Evolutionary conservation across 371 early-diverging fungal species (phyloP), one percentile per base, ranked within the genome.

Genomic region (Mortierella sp.): DNA sequence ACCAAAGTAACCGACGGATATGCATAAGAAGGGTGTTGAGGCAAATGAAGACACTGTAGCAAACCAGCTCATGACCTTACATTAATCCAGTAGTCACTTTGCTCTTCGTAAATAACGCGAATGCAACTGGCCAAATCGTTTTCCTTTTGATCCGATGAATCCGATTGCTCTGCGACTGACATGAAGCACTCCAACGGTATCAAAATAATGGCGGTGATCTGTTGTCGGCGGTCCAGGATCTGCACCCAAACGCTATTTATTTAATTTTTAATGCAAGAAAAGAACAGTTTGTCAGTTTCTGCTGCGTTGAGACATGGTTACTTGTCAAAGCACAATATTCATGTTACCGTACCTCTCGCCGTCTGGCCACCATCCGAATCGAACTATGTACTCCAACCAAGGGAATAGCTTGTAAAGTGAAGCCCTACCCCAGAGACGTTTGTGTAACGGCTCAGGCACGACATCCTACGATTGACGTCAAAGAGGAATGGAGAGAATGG

Each of bases 341-440:
- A 8, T 58, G 5, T 0, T 14, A 30, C 5, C 3, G 4, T 51
- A 91, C 90, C 90, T 88, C 59, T 88, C 58, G 5, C 89, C 91
- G 64, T 88, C 86, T 0, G 93, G 89, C 26, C 91, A 51, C 96
- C 96, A 95, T 0, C 93, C 94, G 76, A 92, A 89, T 26, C 96
- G 86, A 12, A 90, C 91, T 51, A 93, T 89, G 69, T 95, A 95
- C 75, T 94, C 94, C 39, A 86, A 65, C 94, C 96, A 94, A 11
- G 94, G 92, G 61, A 91, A 94, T 52, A 85, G 45, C 22, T 75
- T 63, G 60, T 85, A 75, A 12, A 93, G 63, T 11, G 84, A 68
- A 1, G 80, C 64, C 20, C 64, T 67, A 5, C 88, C 90, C 86
- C 87, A 88, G 18, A 92, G 79, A 26, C 87, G 78, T 70, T 87